phyloP scores from a whole-genome alignment of 805 yeast species.

The Saccharomycopsis fermentans region DNA sequence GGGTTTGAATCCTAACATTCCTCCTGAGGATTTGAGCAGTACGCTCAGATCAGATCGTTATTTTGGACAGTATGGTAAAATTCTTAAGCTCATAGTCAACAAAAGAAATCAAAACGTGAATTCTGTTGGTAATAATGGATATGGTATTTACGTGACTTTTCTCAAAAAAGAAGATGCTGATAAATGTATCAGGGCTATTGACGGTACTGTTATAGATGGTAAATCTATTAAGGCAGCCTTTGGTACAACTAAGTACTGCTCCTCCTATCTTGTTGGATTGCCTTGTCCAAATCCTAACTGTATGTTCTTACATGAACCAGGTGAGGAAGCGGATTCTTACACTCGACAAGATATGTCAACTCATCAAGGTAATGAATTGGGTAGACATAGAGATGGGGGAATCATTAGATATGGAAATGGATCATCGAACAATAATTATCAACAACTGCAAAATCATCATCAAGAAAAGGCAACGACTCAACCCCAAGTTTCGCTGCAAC shows the following conservation, averaged over 20 bases:
- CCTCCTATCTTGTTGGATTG: conserved; percentile 89
- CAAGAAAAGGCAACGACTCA: background rate
- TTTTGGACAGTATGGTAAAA: conserved; percentile 98
- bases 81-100: conserved; percentile 86
- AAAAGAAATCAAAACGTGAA: conserved; percentile 46
- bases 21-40: conserved; percentile 76
- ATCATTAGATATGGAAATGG: conserved; percentile 27
- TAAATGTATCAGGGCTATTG: conserved; percentile 80
- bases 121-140: conserved; percentile 39
- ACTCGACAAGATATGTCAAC: conserved; percentile 72
- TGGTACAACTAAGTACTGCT: conserved; percentile 97
- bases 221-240: conserved; percentile 86
- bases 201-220: conserved; percentile 91
- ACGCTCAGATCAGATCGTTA: conserved; percentile 81
- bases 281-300: conserved; percentile 97
- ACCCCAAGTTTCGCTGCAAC: background rate
- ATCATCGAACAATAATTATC: background rate
- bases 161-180: conserved; percentile 92
- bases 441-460: background rate
- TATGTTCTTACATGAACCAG: conserved; percentile 98
- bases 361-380: conserved; percentile 45
- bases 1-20: conserved; percentile 79
- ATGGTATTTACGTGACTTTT: conserved; percentile 94
- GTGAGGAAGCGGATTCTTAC: conserved; percentile 97
- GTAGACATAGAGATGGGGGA: conserved; percentile 20